A percentile compares a stretch with the other conserved stretches of the same genome.
These are phyloP conservation scores for Cinnamomum micranthum DNA, from an alignment of 164 flowering plant species.

Conservation along the genomic window DNA sequence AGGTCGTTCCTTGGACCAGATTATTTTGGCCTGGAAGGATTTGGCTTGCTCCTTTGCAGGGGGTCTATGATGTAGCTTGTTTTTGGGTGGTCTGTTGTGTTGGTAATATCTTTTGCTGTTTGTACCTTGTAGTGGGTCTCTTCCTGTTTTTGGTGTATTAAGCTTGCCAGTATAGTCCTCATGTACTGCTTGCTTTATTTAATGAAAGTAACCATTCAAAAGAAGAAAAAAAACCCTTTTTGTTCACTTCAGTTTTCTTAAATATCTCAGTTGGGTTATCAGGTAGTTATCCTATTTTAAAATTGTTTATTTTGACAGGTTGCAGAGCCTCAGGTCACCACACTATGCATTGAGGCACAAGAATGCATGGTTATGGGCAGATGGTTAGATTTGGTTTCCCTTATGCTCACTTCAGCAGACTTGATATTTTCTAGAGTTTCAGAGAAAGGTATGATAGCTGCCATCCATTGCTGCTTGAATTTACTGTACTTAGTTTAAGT, in stretches of 20 bases:
- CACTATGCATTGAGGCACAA: slow-evolving; percentile 76
- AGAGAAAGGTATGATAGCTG: slow-evolving; percentile 62
- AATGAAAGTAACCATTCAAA: not conserved
- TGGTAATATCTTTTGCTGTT: not conserved
- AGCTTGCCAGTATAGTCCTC: not conserved
- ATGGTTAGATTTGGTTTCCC: slow-evolving; percentile 82
- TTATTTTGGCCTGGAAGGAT: too few relatives aligned
- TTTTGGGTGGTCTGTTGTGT: too few relatives aligned
- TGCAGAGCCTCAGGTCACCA: slow-evolving; percentile 61
- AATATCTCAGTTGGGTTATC: not conserved
- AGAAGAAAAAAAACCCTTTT: not conserved
- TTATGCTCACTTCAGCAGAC: slow-evolving; percentile 90
- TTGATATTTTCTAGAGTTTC: slow-evolving; percentile 69
- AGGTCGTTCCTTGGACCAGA: too few relatives aligned
- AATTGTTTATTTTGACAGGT: slow-evolving; percentile 37
- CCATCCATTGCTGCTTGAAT: not conserved
- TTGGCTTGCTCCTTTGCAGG: too few relatives aligned
- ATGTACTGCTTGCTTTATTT: not conserved
- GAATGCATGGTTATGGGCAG: slow-evolving; percentile 62
- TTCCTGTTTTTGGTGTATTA: not conserved
- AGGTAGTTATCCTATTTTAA: not conserved
- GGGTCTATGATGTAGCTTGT: too few relatives aligned
- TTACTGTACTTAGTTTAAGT: not conserved
- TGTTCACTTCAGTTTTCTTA: not conserved
- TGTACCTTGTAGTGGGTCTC: not conserved